Evolutionary conservation across 2,329 filamentous ascomycete genomes (phyloP).

Genomic region (Clonostachys rhizophaga): DNA sequence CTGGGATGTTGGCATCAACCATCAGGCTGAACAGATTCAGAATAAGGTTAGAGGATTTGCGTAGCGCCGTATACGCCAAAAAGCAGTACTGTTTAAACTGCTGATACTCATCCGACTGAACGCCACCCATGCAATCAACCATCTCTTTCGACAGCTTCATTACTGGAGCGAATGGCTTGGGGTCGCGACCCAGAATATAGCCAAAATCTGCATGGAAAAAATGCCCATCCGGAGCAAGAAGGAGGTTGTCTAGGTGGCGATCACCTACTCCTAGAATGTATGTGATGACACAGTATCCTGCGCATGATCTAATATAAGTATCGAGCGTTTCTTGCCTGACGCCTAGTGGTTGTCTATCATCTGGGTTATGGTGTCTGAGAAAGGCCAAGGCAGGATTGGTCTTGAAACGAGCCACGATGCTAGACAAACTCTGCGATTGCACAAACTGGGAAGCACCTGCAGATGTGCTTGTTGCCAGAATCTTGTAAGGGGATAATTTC

Average conservation of each 20-base stretch:
- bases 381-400: conserved; percentile 72
- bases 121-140: conserved; percentile 97
- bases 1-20: conserved; percentile 95
- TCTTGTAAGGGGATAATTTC: conserved; percentile 92
- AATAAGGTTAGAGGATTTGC: conserved; percentile 86
- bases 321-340: conserved; percentile 91
- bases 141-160: conserved; percentile 98
- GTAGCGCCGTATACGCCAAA: conserved; percentile 84
- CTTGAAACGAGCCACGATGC: conserved; percentile 79
- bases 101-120: conserved; percentile 73
- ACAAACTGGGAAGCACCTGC: conserved; percentile 94
- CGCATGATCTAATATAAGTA: conserved; percentile 92
- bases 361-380: conserved; percentile 84
- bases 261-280: conserved; percentile 96
- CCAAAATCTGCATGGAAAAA: conserved; percentile 99
- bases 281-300: conserved; percentile 97
- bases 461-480: conserved; percentile 84
- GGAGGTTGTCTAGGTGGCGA: conserved; percentile 89
- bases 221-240: conserved; percentile 83
- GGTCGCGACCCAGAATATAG: conserved; percentile 94
- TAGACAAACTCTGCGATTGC: conserved; percentile 77
- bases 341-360: conserved; percentile 73
- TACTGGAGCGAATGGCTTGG: conserved; percentile 92
- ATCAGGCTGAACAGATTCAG: conserved; percentile 94
- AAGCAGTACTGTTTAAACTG: conserved; percentile 96